Percentiles rank a stretch among this genome's conserved stretches.
These are phyloP conservation scores for Ophiostoma tasmaniense DNA, from an alignment of 2,329 filamentous ascomycete species.

Conservation along the genomic window DNA sequence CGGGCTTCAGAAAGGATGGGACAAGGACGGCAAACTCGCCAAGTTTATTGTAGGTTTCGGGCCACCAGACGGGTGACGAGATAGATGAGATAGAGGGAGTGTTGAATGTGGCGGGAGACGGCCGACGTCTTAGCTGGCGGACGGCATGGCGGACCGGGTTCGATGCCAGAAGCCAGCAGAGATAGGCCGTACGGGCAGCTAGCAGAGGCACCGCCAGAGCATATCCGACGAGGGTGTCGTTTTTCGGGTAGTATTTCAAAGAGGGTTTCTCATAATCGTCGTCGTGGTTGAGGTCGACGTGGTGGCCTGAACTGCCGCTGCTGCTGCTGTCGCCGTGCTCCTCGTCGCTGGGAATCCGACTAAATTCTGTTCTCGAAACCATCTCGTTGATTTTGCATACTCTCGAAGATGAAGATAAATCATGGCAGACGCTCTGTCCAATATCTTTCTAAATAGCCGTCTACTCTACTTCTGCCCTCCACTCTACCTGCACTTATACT, in stretches of 20 bases:
- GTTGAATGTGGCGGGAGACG: not conserved
- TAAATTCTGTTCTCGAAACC: not conserved
- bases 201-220: constrained; percentile 7
- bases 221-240: not conserved
- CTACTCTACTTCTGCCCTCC: no score
- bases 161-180: constrained; percentile 8
- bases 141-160: not conserved
- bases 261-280: not conserved
- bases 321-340: not conserved
- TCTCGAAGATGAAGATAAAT: not conserved
- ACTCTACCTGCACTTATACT: no score
- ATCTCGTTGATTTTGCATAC: not conserved
- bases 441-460: no score
- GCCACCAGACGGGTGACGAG: constrained; percentile 1
- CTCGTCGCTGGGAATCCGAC: not conserved
- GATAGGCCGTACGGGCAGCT: not conserved
- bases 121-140: no score
- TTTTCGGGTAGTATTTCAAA: not conserved
- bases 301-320: not conserved
- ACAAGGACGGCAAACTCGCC: constrained; percentile 12
- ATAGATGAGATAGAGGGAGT: not conserved
- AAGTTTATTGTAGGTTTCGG: not conserved
- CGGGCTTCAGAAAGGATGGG: constrained; percentile 15
- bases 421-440: no score
- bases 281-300: not conserved